Conservation (phyloP, 163 green algal genomes). For the Trebouxia gelatinosa region DNA sequence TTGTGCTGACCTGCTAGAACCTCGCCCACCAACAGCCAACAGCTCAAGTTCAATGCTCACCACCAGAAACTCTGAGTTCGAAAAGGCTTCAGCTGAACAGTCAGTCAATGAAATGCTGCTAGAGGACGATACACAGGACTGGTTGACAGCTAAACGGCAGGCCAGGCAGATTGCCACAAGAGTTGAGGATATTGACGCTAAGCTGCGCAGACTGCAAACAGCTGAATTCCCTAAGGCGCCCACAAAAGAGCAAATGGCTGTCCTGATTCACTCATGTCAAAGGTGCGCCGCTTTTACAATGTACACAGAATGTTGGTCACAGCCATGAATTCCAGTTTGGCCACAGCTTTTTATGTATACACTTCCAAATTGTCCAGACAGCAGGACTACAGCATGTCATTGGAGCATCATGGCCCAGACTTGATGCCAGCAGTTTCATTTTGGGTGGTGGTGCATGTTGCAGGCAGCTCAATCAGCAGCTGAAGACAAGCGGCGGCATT, state of each 20-base stretch:
- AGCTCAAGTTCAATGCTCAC: too few species aligned
- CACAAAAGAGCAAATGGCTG: background rate
- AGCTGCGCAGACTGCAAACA: background rate
- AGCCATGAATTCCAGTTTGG: too few species aligned
- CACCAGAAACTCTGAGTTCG: background rate
- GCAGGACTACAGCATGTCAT: background rate
- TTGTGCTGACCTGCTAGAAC: too few species aligned
- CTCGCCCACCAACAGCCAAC: too few species aligned
- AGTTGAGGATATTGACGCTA: background rate
- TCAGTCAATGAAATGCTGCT: background rate
- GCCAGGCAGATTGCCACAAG: slow-evolving; percentile 5
- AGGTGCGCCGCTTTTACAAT: background rate
- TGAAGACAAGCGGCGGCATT: too few species aligned
- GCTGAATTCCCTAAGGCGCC: background rate
- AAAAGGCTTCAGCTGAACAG: background rate
- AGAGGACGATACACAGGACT: background rate
- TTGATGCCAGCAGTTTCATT: too few species aligned
- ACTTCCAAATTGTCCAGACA: background rate
- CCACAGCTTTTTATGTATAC: background rate
- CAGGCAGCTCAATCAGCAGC: background rate
- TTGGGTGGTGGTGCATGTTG: background rate
- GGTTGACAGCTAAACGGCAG: slow-evolving; percentile 3
- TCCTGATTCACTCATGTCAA: background rate
- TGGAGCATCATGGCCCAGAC: background rate
- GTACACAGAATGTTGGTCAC: background rate